phyloP scores from a whole-genome alignment of 129 eudicot species.

The Dittrichia graveolens region DNA sequence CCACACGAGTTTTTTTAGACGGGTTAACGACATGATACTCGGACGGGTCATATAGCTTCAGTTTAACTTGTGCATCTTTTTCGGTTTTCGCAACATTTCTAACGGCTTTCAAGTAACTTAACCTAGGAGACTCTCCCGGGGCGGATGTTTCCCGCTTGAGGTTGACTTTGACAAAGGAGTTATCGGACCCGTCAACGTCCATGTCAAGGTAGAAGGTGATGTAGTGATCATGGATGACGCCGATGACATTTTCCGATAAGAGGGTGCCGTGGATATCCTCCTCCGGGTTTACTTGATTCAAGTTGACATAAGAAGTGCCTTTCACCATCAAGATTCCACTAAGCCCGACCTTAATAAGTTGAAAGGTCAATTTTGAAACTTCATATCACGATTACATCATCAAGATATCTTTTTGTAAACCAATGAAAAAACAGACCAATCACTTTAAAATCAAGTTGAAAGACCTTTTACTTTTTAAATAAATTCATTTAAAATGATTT shows the following conservation, averaged over 20 bases:
- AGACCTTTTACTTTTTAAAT: neutral
- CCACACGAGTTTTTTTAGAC: conserved; percentile 66
- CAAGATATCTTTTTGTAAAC: conserved; percentile 19
- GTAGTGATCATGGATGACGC: conserved; percentile 96
- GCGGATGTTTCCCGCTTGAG: conserved; percentile 60
- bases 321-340: conserved; percentile 99
- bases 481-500: neutral
- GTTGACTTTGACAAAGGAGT: conserved; percentile 89
- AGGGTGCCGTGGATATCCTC: conserved; percentile 82
- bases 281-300: conserved; percentile 68
- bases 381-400: conserved; percentile 12
- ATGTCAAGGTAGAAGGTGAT: conserved; percentile 91
- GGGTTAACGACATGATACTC: conserved; percentile 90
- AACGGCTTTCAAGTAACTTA: conserved; percentile 77
- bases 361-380: conserved; percentile 20
- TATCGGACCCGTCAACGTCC: conserved; percentile 82
- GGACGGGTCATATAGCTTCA: conserved; percentile 82
- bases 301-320: conserved; percentile 80
- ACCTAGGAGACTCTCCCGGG: conserved; percentile 73
- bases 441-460: conserved; percentile 1
- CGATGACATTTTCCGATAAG: conserved; percentile 90
- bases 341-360: conserved; percentile 69
- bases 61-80: conserved; percentile 83
- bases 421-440: conserved; percentile 19
- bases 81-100: conserved; percentile 85